phyloP scores from a whole-genome alignment of 2,329 filamentous ascomycete genomes.

The Colletotrichum sp. region DNA sequence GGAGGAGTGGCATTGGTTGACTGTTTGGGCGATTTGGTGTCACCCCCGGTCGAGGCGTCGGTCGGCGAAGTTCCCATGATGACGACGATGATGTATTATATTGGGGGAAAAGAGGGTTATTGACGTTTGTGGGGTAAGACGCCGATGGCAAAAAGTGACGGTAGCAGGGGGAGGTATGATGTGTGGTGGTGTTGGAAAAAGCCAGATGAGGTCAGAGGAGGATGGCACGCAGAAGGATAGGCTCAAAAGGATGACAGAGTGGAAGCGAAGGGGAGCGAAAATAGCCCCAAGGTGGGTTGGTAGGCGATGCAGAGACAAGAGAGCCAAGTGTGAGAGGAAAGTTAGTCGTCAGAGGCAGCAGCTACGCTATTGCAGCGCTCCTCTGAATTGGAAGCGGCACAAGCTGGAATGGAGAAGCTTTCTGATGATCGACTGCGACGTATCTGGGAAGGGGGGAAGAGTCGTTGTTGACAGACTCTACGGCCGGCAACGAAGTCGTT shows the following conservation, averaged over 20 bases:
- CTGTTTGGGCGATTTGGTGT: slow-evolving; percentile 55
- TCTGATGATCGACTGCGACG: slow-evolving; percentile 13
- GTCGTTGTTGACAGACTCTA: background rate
- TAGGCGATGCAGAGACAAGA: background rate
- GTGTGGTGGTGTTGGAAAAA: slow-evolving; percentile 19
- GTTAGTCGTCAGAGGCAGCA: slow-evolving; percentile 18
- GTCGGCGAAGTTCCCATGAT: slow-evolving; percentile 53
- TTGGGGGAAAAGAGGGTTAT: slow-evolving; percentile 30
- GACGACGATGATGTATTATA: slow-evolving; percentile 52
- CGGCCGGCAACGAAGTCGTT: background rate
- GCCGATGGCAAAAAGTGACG: slow-evolving; percentile 25
- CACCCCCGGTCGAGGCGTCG: slow-evolving; percentile 42
- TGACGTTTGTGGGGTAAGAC: slow-evolving; percentile 30
- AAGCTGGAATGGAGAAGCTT: slow-evolving; percentile 9
- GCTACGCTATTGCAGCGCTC: slow-evolving; percentile 22
- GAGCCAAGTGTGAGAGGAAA: background rate
- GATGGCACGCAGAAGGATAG: slow-evolving; percentile 7
- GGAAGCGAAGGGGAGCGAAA: background rate
- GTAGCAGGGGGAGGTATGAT: slow-evolving; percentile 21
- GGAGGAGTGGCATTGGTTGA: slow-evolving; percentile 44
- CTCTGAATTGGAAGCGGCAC: slow-evolving; percentile 16
- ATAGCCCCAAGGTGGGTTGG: background rate
- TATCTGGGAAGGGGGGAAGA: background rate
- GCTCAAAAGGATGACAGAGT: background rate
- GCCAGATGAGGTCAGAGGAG: slow-evolving; percentile 47